These are phyloP conservation scores for Collybia nuda DNA, from an alignment of 768 basidiomycete species.

Conservation along the genomic window DNA sequence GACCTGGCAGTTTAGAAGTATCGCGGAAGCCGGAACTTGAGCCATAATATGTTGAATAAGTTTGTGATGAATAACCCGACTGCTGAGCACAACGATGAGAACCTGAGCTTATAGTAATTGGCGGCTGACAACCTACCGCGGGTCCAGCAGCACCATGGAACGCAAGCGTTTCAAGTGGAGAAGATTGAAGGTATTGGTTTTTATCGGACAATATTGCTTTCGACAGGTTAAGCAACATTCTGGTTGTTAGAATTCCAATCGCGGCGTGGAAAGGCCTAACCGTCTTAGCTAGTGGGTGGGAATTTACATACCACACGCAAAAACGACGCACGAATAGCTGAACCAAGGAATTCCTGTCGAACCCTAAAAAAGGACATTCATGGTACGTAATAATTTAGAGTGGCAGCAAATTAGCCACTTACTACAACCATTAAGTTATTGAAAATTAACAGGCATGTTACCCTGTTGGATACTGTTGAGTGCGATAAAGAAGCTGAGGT, in stretches of 20 bases:
- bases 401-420: background rate
- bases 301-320: background rate
- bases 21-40: too few species aligned
- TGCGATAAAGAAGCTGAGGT: background rate
- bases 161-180: too few species aligned
- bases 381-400: background rate
- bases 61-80: too few species aligned
- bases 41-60: too few species aligned
- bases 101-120: too few species aligned
- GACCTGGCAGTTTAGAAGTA: too few species aligned
- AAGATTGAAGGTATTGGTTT: background rate
- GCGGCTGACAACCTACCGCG: too few species aligned
- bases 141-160: too few species aligned
- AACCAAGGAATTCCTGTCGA: constrained; percentile 49
- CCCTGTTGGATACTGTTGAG: constrained; percentile 20
- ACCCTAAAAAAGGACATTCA: constrained; percentile 21
- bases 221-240: constrained; percentile 45
- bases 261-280: constrained; percentile 46
- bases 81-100: too few species aligned
- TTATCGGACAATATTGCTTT: constrained; percentile 25
- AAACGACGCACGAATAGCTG: constrained; percentile 36
- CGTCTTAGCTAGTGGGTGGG: background rate
- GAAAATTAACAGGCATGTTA: constrained; percentile 37
- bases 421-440: constrained; percentile 49
- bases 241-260: constrained; percentile 42